phyloP scores from a whole-genome alignment of 768 basidiomycete species.

The Hemileccinum rubropunctum region DNA sequence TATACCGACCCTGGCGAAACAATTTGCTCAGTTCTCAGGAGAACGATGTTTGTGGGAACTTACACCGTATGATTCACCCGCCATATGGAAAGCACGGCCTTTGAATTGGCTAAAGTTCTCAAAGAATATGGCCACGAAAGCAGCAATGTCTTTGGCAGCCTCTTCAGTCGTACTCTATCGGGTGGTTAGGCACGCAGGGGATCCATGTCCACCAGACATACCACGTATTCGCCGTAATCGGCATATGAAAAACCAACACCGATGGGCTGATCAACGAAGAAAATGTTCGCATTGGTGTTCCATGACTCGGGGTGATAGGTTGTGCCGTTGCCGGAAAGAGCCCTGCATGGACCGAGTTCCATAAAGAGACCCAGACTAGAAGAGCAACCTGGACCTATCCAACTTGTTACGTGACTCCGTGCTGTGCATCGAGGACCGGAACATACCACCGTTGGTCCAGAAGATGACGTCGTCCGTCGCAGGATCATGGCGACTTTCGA shows the following conservation, averaged over 20 bases:
- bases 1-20: conserved; percentile 44
- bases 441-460: conserved; percentile 55
- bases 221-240: conserved; percentile 40
- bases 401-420: background rate
- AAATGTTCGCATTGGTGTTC: conserved; percentile 59
- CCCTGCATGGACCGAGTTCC: conserved; percentile 74
- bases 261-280: conserved; percentile 47
- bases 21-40: background rate
- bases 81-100: conserved; percentile 60
- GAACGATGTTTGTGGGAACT: background rate
- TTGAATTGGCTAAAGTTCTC: conserved; percentile 72
- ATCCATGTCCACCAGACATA: conserved; percentile 8
- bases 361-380: conserved; percentile 67
- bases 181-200: background rate
- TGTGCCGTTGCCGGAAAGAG: conserved; percentile 48
- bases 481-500: conserved; percentile 62
- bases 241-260: conserved; percentile 48
- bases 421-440: conserved; percentile 13
- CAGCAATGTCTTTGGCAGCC: conserved; percentile 67
- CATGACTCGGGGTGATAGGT: conserved; percentile 59
- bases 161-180: conserved; percentile 59
- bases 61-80: conserved; percentile 57
- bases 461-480: conserved; percentile 58
- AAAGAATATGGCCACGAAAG: conserved; percentile 71
- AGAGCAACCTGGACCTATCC: conserved; percentile 46